A percentile compares a stretch with the other conserved stretches of the same genome.
These are phyloP conservation scores for Eragrostis nindensis DNA, from an alignment of 176 grass and related monocot species.

Conservation along the genomic window DNA sequence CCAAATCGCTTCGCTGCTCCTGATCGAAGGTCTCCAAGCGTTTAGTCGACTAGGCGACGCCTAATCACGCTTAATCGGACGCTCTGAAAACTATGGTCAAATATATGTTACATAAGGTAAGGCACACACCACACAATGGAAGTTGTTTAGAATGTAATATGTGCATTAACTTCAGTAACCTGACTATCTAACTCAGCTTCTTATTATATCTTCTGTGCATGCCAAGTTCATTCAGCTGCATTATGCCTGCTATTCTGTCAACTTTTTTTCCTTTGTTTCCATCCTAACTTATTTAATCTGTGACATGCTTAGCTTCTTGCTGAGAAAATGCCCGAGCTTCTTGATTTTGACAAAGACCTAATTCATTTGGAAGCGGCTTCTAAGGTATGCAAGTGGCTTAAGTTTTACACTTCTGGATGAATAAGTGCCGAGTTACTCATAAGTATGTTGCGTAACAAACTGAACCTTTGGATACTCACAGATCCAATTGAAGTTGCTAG, in stretches of 20 bases:
- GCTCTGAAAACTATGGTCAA: too few relatives aligned
- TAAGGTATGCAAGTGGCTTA: conserved; percentile 61
- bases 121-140: too few relatives aligned
- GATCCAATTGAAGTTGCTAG: conserved; percentile 94
- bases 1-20: too few relatives aligned
- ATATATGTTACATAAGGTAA: not conserved
- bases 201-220: not conserved
- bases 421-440: conserved; percentile 30
- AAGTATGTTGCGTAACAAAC: conserved; percentile 40
- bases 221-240: not conserved
- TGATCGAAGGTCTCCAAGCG: too few relatives aligned
- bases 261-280: conserved; percentile 1
- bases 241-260: conserved; percentile 15
- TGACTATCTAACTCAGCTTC: not conserved
- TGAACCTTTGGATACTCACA: conserved; percentile 48
- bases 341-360: conserved; percentile 99
- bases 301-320: conserved; percentile 72
- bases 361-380: conserved; percentile 97
- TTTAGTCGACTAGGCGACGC: too few relatives aligned
- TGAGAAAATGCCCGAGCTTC: conserved; percentile 89
- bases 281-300: conserved; percentile 42
- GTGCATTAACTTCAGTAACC: not conserved
- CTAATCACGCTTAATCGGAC: too few relatives aligned
- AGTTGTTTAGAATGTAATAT: conserved; percentile 9
- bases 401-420: conserved; percentile 29